Conservation (phyloP, 2,329 filamentous ascomycete species). For the Phyllosticta capitalensis region DNA sequence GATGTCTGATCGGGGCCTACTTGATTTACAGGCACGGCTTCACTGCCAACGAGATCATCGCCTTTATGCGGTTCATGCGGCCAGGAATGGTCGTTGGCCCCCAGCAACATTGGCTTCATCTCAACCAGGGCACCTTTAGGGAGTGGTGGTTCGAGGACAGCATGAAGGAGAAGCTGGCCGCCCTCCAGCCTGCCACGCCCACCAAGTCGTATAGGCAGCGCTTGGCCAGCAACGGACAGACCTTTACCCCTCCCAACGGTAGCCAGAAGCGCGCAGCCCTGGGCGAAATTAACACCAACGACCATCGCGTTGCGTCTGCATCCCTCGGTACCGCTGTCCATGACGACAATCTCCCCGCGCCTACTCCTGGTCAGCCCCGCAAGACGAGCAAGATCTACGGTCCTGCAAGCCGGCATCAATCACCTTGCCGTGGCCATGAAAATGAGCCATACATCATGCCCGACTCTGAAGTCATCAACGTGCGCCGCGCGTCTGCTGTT, state of each 20-base stretch:
- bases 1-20: slow-evolving; percentile 93
- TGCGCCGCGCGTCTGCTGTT: slow-evolving; percentile 44
- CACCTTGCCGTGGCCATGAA: slow-evolving; percentile 24
- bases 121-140: slow-evolving; percentile 94
- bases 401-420: slow-evolving; percentile 34
- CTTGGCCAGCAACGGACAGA: slow-evolving; percentile 55
- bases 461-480: slow-evolving; percentile 48
- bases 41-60: slow-evolving; percentile 93
- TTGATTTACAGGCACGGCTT: slow-evolving; percentile 96
- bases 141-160: slow-evolving; percentile 86
- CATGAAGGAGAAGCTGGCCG: slow-evolving; percentile 73
- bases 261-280: slow-evolving; percentile 71
- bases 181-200: slow-evolving; percentile 45
- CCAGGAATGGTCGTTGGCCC: slow-evolving; percentile 98
- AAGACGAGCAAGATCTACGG: slow-evolving; percentile 73
- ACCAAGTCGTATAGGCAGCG: slow-evolving; percentile 44
- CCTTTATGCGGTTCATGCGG: slow-evolving; percentile 98
- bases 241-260: slow-evolving; percentile 76
- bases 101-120: slow-evolving; percentile 96
- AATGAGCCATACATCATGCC: slow-evolving; percentile 40
- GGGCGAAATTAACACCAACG: slow-evolving; percentile 87
- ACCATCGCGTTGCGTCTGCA: slow-evolving; percentile 34
- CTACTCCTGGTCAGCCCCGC: slow-evolving; percentile 88
- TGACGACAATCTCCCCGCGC: slow-evolving; percentile 87
- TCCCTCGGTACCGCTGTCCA: slow-evolving; percentile 50